A percentile compares a stretch with the other conserved stretches of the same genome.
phyloP scores from a whole-genome alignment of 805 yeast genomes.

The Metschnikowia drakensbergensis region DNA sequence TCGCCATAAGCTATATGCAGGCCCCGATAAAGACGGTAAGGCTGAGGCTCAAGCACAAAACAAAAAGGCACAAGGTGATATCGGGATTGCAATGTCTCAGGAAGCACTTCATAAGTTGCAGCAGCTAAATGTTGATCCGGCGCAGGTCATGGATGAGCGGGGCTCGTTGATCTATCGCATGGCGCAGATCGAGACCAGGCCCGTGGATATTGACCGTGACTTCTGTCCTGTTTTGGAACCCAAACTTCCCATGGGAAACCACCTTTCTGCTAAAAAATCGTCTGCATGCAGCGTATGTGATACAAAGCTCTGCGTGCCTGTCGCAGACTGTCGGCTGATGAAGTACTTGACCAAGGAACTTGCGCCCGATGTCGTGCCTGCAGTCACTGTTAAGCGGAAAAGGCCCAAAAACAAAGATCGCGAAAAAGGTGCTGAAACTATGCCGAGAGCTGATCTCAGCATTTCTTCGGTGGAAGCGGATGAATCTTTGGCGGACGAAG shows the following conservation, averaged over 20 bases:
- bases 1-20: conserved; percentile 3
- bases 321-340: conserved; percentile 24
- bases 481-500: background rate
- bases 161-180: conserved; percentile 7
- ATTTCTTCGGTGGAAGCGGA: background rate
- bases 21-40: too few species aligned
- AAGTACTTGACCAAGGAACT: conserved; percentile 30
- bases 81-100: background rate
- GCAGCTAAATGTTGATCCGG: conserved; percentile 7
- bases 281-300: conserved; percentile 29
- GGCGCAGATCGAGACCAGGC: conserved; percentile 2
- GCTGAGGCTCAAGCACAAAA: too few species aligned
- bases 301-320: conserved; percentile 25
- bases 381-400: conserved; percentile 19
- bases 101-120: conserved; percentile 6
- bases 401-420: background rate
- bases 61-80: too few species aligned
- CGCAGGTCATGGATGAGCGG: conserved; percentile 5
- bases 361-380: conserved; percentile 35
- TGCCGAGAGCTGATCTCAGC: background rate
- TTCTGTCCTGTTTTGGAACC: background rate
- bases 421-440: background rate
- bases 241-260: conserved; percentile 24
- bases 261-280: conserved; percentile 24
- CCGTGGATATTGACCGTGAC: conserved; percentile 11